Base-by-base conservation (phyloP, 1,284 basidiomycete species). In the Apiotrichum veenhuisii region DNA sequence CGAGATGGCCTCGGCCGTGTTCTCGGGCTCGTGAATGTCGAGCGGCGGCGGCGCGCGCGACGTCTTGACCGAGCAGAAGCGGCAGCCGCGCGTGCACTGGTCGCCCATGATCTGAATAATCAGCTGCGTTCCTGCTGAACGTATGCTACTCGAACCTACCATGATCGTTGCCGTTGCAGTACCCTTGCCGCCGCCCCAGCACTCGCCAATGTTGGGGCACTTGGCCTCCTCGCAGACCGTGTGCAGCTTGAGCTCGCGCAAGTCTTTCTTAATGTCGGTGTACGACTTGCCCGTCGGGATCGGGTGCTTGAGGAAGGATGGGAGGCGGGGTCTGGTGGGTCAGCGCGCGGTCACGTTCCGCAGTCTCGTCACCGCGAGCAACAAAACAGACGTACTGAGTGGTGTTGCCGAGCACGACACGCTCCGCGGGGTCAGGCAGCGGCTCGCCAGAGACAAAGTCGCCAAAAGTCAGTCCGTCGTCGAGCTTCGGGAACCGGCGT, bases 151-250 rank as follows among this genome's bases (percentile, higher is more conserved):
- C n/a, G 17, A 18, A 70, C 82, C 55, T 62, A 91, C 94, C 96
- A 99, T 98, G 76, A 99, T 99, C 0, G 93, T 97, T n/a, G 93
- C 93, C 9, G 96, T 99, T 15, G 96, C 96, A 50, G 85, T 84
- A 53, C 86, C 85, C 69, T 88, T 87, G 44, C 85, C 87, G 2
- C 94, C 94, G 50, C 96, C 94, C 96, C 96, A 99, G 75, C 96
- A 99, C 71, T 98, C 95, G 30, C 95, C 96, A 57, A 98, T 98
- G 71, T 99, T 99, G 1, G 96, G 96, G 81, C 96, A 99, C 59
- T 94, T 84, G 26, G 96, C 96, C 77, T 99, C 96, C 76, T 99
- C 96, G 70, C 96, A 99, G 1, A 99, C 96, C 0, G 96, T 99
- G 70, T 95, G 91, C 49, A 99, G 80, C 11, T 85, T 85, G 0